Percentiles rank a stretch among this genome's conserved stretches.
phyloP scores from a whole-genome alignment of 164 flowering plant species.

The Magnolia officinalis region DNA sequence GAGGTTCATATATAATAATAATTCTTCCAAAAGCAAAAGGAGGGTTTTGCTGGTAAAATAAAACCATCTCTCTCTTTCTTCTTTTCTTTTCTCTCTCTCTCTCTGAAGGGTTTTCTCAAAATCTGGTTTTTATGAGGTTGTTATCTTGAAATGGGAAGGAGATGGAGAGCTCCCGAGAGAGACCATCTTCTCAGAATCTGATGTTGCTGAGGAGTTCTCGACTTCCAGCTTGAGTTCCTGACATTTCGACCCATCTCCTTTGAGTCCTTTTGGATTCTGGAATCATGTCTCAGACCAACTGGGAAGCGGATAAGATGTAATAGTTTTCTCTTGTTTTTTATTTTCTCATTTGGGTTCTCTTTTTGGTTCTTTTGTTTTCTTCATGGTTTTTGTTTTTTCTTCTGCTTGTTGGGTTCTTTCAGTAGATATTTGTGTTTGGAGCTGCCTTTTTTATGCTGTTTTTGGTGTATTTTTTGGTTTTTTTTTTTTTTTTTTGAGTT shows the following conservation, averaged over 20 bases:
- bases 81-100: background rate
- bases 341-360: background rate
- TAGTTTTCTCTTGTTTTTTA: background rate
- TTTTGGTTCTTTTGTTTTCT: background rate
- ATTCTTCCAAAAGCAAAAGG: background rate
- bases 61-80: background rate
- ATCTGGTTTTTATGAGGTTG: conserved; percentile 2
- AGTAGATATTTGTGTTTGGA: background rate
- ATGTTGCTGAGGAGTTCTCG: background rate
- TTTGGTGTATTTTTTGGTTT: background rate
- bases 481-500: conserved; percentile 1
- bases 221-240: background rate
- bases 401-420: background rate
- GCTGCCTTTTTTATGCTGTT: background rate
- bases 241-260: background rate
- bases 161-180: conserved; percentile 1
- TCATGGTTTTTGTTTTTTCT: background rate
- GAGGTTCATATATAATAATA: background rate
- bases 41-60: background rate
- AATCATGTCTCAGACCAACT: conserved; percentile 89
- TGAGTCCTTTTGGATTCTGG: conserved; percentile 13
- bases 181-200: background rate
- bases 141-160: background rate
- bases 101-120: background rate
- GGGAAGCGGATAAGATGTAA: conserved; percentile 43